Evolutionary conservation across 352 stramenopile species (phyloP).

Genomic region (Phytophthora pistaciae): DNA sequence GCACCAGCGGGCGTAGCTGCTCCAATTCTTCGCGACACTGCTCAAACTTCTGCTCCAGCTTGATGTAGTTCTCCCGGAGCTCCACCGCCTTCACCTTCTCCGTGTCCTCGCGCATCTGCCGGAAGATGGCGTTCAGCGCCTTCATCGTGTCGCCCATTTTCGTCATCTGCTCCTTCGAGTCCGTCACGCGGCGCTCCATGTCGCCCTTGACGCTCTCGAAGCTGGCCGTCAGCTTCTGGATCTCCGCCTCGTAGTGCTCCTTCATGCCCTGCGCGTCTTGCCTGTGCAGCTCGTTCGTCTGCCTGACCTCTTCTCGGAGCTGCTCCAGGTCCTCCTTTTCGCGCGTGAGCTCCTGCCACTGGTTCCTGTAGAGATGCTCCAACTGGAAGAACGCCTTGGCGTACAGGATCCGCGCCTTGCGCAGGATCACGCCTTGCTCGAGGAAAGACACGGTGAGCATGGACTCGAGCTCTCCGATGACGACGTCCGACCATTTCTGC

Average conservation of each 20-base stretch:
- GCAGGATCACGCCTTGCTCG: slow-evolving; percentile 86
- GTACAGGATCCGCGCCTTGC: slow-evolving; percentile 83
- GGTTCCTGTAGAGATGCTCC: slow-evolving; percentile 56
- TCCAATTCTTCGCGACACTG: slow-evolving; percentile 68
- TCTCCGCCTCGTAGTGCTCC: slow-evolving; percentile 61
- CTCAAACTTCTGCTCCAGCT: slow-evolving; percentile 80
- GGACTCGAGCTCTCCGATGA: slow-evolving; percentile 86
- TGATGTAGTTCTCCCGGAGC: slow-evolving; percentile 80
- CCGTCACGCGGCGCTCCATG: slow-evolving; percentile 73
- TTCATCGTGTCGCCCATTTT: slow-evolving; percentile 95
- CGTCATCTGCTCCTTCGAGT: slow-evolving; percentile 84
- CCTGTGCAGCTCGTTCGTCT: slow-evolving; percentile 47
- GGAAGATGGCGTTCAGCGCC: slow-evolving; percentile 94
- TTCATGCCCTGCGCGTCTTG: slow-evolving; percentile 54
- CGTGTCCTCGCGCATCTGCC: slow-evolving; percentile 93
- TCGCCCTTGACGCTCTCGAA: slow-evolving; percentile 69
- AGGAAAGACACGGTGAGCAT: slow-evolving; percentile 92
- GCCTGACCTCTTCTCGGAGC: slow-evolving; percentile 43
- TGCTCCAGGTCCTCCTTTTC: slow-evolving; percentile 50
- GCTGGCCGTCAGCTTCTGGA: slow-evolving; percentile 45
- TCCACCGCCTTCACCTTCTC: slow-evolving; percentile 92
- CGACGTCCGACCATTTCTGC: slow-evolving; percentile 92
- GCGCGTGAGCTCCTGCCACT: slow-evolving; percentile 43
- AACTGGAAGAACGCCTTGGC: slow-evolving; percentile 83
- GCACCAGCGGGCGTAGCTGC: slow-evolving; percentile 60